Conservation (phyloP, 1,284 basidiomycete species). For the Ustilago sp. region DNA sequence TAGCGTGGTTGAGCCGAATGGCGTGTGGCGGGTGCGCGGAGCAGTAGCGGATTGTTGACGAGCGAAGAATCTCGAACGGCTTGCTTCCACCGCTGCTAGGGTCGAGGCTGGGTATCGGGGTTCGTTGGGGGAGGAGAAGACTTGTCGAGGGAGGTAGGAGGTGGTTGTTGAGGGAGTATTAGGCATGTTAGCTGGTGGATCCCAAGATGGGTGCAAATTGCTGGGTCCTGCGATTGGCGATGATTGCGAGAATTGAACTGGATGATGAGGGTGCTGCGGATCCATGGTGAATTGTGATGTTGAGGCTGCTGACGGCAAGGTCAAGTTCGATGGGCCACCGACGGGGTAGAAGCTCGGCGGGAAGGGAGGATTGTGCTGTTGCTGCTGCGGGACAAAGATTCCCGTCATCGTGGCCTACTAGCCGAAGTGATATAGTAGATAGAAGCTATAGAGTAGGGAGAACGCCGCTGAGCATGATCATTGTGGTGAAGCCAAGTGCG, state of each 20-base stretch:
- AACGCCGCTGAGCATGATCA: not conserved
- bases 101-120: conserved; percentile 38
- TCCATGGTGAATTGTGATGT: not conserved
- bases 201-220: not conserved
- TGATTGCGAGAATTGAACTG: not conserved
- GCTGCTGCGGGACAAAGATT: conserved; percentile 19
- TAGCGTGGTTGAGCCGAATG: conserved; percentile 18
- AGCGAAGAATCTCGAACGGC: conserved; percentile 36
- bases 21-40: conserved; percentile 12
- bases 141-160: conserved; percentile 22
- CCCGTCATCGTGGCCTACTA: conserved; percentile 10
- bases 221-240: not conserved
- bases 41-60: conserved; percentile 20
- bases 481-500: conserved; percentile 5
- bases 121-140: conserved; percentile 31
- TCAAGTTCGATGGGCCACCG: not conserved
- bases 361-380: not conserved
- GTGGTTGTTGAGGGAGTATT: not conserved
- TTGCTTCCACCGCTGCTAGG: conserved; percentile 29
- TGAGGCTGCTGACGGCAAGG: not conserved
- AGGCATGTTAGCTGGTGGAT: not conserved
- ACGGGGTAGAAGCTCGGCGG: not conserved
- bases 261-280: not conserved
- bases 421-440: too few species aligned
- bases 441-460: too few species aligned